A percentile compares a stretch with the other conserved stretches of the same genome.
These are phyloP conservation scores for Daedaleopsis nitida DNA, from an alignment of 768 basidiomycete species.

Conservation along the genomic window DNA sequence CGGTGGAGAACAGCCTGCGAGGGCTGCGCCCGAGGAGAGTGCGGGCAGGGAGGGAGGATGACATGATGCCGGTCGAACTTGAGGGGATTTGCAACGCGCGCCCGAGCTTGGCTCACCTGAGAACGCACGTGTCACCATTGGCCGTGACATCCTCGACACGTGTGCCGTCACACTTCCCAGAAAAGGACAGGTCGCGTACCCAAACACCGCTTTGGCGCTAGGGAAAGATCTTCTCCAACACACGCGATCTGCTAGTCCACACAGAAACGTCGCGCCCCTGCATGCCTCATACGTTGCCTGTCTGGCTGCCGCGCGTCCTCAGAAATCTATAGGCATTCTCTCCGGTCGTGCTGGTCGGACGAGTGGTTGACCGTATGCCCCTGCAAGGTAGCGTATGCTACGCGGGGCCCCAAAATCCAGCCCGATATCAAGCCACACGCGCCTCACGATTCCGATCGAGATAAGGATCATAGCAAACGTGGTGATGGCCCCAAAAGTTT, in stretches of 20 bases:
- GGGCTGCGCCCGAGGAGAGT: constrained; percentile 5
- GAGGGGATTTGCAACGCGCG: background rate
- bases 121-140: constrained; percentile 18
- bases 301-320: too few species aligned
- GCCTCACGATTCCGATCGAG: constrained; percentile 17
- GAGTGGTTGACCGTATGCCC: too few species aligned
- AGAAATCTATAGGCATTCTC: background rate
- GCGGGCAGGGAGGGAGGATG: constrained; percentile 13
- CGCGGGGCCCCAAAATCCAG: background rate
- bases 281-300: too few species aligned
- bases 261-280: background rate
- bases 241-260: constrained; percentile 11
- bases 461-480: constrained; percentile 22
- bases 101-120: background rate
- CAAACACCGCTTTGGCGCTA: constrained; percentile 17
- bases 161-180: constrained; percentile 1
- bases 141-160: constrained; percentile 4
- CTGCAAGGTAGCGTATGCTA: background rate
- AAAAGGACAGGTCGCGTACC: background rate
- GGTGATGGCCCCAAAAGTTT: constrained; percentile 21
- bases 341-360: background rate
- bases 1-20: constrained; percentile 21
- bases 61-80: constrained; percentile 13
- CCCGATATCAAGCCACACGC: constrained; percentile 8
- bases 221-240: constrained; percentile 7